Base-by-base conservation (phyloP, 192 early-diverging fungal species). In the Coemansia sp. region DNA sequence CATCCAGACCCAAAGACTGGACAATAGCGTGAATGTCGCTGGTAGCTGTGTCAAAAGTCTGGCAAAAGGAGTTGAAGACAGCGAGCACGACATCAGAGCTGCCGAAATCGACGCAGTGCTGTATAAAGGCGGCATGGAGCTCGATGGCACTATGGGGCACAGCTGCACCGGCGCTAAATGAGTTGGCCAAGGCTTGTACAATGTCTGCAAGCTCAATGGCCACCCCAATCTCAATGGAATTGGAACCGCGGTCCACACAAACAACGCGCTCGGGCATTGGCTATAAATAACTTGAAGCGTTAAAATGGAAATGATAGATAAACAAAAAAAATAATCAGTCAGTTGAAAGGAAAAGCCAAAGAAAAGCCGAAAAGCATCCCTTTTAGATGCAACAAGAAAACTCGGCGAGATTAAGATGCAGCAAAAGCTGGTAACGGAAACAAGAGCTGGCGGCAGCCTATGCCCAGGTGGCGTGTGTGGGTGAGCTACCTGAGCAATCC, bases 11-110 rank as follows among this genome's bases (percentile, higher is more conserved):
- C 8, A 55, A 61, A 5, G 43, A 3, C n/a, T 66, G 60, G 9
- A 67, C 38, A 0, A 57, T 61, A 10, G 37, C 46, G 46, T 76
- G 74, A 26, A 76, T 71, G 28, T 63, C 50, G 8, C 40, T 56
- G 31, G 28, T 36, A 36, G 18, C 11, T 5, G 31, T 46, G n/a
- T 18, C 26, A 21, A 34, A 48, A 14, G 38, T 13, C 2, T 34
- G 9, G 34, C 26, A 46, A 45, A 74, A 48, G 1, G 56, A 34
- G 16, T 45, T 23, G n/a, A 67, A 58, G 13, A 74, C 45, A 9
- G n/a, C 50, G 9, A 66, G 36, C 0, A 43, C 63, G 34, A 21
- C 55, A 13, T 23, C 31, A 1, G 56, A 9, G 48, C 50, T 65
- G 58, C 56, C 56, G 3, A 26, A 23, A 5, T 64, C 24, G 16